Evolutionary conservation across 352 stramenopile genomes (phyloP).

Genomic region (Phytophthora gonapodyides): DNA sequence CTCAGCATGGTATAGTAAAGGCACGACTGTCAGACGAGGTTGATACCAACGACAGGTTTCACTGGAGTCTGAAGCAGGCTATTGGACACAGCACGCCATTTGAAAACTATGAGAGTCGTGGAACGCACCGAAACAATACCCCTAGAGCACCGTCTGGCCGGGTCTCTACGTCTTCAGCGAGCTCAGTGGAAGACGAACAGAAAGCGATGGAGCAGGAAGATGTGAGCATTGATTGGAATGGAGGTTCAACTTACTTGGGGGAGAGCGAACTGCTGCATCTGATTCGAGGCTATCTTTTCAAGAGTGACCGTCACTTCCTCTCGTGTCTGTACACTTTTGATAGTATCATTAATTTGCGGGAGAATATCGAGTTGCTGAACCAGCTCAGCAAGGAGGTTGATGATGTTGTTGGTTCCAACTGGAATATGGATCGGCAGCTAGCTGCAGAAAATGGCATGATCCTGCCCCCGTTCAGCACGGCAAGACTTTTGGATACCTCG

Average conservation of each 20-base stretch:
- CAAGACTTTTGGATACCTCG: constrained; percentile 67
- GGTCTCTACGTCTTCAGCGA: constrained; percentile 9
- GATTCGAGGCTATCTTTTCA: constrained; percentile 76
- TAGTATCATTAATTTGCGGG: constrained; percentile 61
- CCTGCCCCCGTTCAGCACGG: constrained; percentile 86
- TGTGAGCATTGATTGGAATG: constrained; percentile 36
- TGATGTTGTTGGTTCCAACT: constrained; percentile 59
- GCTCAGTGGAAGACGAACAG: constrained; percentile 40
- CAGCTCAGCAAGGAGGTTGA: constrained; percentile 42
- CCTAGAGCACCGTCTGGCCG: constrained; percentile 10
- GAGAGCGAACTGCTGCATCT: constrained; percentile 77
- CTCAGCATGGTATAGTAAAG: constrained; percentile 76
- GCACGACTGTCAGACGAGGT: constrained; percentile 48
- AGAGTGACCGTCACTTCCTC: constrained; percentile 78
- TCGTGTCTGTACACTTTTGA: constrained; percentile 87
- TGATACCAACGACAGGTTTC: constrained; percentile 62
- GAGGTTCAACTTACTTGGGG: constrained; percentile 55
- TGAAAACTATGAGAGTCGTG: constrained; percentile 42
- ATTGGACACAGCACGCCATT: constrained; percentile 70
- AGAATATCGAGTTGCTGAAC: constrained; percentile 46
- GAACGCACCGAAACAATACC: constrained; percentile 10
- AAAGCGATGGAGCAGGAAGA: constrained; percentile 60
- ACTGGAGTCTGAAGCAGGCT: constrained; percentile 69
- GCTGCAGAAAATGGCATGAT: constrained; percentile 55
- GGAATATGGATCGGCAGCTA: constrained; percentile 47